These are phyloP conservation scores for Phytophthora palmivora DNA, from an alignment of 352 stramenopile genomes.

Conservation along the genomic window DNA sequence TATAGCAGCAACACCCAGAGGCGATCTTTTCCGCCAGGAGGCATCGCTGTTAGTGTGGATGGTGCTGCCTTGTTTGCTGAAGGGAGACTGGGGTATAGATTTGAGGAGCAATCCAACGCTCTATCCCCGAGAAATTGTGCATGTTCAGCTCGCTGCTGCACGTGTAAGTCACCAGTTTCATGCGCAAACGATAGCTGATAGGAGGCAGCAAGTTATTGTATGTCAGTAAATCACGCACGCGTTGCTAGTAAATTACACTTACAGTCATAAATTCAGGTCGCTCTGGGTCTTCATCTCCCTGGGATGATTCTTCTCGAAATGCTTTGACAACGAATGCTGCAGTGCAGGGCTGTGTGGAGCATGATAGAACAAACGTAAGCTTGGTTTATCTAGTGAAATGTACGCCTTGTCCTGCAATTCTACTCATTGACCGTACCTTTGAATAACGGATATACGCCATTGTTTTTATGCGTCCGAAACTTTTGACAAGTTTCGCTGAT, in stretches of 20 bases:
- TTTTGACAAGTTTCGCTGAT: slow-evolving; percentile 68
- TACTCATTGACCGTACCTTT: slow-evolving; percentile 43
- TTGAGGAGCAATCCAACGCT: neutral
- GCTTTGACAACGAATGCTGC: slow-evolving; percentile 63
- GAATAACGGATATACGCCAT: slow-evolving; percentile 87
- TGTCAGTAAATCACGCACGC: slow-evolving; percentile 3
- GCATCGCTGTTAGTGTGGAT: slow-evolving; percentile 7
- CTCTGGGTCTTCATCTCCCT: slow-evolving; percentile 42
- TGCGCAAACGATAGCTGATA: slow-evolving; percentile 60
- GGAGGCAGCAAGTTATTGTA: slow-evolving; percentile 4
- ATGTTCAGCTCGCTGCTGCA: slow-evolving; percentile 13
- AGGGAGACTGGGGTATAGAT: slow-evolving; percentile 1
- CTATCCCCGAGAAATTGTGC: slow-evolving; percentile 12
- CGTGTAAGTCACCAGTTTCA: slow-evolving; percentile 17
- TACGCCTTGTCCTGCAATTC: neutral
- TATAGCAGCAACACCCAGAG: slow-evolving; percentile 80
- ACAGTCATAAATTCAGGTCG: slow-evolving; percentile 64
- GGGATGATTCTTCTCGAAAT: slow-evolving; percentile 50
- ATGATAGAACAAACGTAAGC: slow-evolving; percentile 2
- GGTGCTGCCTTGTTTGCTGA: slow-evolving; percentile 12
- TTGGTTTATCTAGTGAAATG: neutral
- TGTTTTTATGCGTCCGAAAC: slow-evolving; percentile 83
- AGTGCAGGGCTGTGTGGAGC: slow-evolving; percentile 62
- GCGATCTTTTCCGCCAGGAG: slow-evolving; percentile 32
- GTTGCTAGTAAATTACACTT: neutral